These are phyloP conservation scores for Iris pallida DNA, from an alignment of 116 monocot genomes.

Conservation along the genomic window DNA sequence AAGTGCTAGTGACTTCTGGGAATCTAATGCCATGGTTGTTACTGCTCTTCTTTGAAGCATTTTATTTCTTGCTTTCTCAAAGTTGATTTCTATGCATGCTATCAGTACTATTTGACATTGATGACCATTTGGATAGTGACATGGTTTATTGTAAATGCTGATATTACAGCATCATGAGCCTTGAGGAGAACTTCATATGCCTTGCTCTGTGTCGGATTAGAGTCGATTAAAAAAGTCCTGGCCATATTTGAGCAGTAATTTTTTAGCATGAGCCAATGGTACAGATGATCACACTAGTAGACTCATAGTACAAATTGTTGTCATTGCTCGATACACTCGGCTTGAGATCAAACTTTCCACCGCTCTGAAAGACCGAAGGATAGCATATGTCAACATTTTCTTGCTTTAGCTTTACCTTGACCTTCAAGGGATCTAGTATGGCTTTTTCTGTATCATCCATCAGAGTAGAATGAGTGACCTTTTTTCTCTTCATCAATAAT, in stretches of 20 bases:
- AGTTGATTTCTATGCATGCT: too few relatives aligned
- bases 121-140: too few relatives aligned
- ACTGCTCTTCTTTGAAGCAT: too few relatives aligned
- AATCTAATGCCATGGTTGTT: too few relatives aligned
- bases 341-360: constrained; percentile 78
- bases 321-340: constrained; percentile 89
- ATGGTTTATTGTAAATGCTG: too few relatives aligned
- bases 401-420: constrained; percentile 75
- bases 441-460: constrained; percentile 86
- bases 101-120: too few relatives aligned
- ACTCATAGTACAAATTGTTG: constrained; percentile 77
- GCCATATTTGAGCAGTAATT: constrained; percentile 93
- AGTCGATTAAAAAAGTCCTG: constrained; percentile 78
- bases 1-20: too few relatives aligned
- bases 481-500: constrained; percentile 85
- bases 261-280: constrained; percentile 79
- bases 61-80: too few relatives aligned
- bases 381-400: constrained; percentile 98
- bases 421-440: constrained; percentile 64
- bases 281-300: constrained; percentile 80
- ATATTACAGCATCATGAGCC: constrained; percentile 78
- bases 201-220: constrained; percentile 51
- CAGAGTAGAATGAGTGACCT: constrained; percentile 64
- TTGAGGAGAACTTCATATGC: constrained; percentile 78
- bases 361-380: constrained; percentile 92